These are phyloP conservation scores for Sindora glabra DNA, from an alignment of 306 rosid species.

Conservation along the genomic window DNA sequence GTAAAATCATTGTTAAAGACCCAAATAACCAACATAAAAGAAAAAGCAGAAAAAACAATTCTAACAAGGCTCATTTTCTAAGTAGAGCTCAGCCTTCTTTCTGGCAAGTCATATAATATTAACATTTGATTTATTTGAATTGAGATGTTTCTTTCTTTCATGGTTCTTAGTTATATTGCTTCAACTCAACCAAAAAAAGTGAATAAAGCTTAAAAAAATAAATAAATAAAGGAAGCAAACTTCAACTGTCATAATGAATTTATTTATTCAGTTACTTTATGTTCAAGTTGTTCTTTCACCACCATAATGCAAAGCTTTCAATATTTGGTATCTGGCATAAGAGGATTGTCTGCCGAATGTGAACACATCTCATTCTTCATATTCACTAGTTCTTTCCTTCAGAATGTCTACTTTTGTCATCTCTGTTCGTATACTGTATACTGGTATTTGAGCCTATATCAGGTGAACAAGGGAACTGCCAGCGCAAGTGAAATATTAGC, in stretches of 20 bases:
- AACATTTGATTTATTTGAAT: not conserved
- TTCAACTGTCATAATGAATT: no score
- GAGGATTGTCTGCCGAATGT: no score
- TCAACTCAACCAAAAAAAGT: no score
- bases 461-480: constrained; percentile 99
- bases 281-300: not conserved
- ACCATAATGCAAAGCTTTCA: not conserved
- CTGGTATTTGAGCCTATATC: constrained; percentile 7
- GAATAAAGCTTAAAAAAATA: no score
- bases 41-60: not conserved
- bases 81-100: not conserved
- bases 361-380: no score
- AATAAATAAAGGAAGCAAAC: no score
- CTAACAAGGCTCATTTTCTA: not conserved
- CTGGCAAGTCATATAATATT: not conserved
- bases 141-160: not conserved
- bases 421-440: not conserved
- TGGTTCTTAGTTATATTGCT: no score
- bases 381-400: not conserved
- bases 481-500: constrained; percentile 99
- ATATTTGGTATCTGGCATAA: not conserved
- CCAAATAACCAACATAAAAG: not conserved
- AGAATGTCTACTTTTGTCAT: not conserved
- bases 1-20: not conserved
- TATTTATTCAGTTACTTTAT: not conserved